Evolutionary conservation across 1,284 basidiomycete species (phyloP).

Genomic region (Ustilago curta): DNA sequence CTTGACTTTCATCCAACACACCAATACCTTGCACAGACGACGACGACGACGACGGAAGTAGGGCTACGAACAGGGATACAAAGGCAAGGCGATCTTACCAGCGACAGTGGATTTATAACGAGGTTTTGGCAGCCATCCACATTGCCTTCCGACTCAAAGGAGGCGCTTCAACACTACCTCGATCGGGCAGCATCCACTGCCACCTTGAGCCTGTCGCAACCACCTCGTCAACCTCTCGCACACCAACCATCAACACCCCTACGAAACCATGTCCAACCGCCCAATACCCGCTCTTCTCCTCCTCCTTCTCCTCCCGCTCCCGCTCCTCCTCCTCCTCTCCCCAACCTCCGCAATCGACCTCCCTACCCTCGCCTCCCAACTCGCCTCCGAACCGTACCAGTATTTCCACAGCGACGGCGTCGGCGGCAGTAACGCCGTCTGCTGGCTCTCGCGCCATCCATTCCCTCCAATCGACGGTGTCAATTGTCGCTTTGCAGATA

Average conservation of each 20-base stretch:
- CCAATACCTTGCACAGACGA: no score
- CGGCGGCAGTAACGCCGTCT: slow-evolving; percentile 26
- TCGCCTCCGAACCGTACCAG: slow-evolving; percentile 34
- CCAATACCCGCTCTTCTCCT: slow-evolving; percentile 5
- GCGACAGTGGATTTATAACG: no score
- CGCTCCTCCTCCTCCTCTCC: not conserved
- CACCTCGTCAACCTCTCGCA: not conserved
- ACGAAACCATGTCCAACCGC: not conserved
- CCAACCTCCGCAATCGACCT: not conserved
- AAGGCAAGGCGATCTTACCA: no score
- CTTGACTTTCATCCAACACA: not conserved
- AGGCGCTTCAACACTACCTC: no score
- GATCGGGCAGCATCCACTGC: no score
- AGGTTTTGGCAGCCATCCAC: no score
- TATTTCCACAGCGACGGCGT: slow-evolving; percentile 38
- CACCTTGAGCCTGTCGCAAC: no score
- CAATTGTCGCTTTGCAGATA: slow-evolving; percentile 26
- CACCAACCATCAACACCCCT: not conserved
- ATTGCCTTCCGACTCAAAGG: no score
- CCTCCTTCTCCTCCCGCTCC: not conserved
- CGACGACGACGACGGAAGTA: no score
- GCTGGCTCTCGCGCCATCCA: slow-evolving; percentile 33
- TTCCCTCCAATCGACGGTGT: slow-evolving; percentile 33
- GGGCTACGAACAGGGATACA: no score
- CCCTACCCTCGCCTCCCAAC: not conserved